phyloP scores from a whole-genome alignment of 2,329 filamentous ascomycete species.

The Nemania sp. region DNA sequence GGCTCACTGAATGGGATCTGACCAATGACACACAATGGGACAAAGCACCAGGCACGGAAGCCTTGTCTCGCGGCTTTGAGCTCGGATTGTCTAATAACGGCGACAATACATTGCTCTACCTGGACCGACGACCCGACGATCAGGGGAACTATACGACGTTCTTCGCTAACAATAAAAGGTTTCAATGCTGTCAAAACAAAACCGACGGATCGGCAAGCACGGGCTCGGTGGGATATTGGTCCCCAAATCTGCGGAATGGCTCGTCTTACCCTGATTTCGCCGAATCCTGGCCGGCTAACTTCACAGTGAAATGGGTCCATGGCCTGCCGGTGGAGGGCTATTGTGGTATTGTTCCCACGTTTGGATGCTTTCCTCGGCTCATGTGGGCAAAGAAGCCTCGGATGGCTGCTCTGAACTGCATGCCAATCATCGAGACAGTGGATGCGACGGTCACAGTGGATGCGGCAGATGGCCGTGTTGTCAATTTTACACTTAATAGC shows the following conservation, averaged over 20 bases:
- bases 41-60: constrained; percentile 2
- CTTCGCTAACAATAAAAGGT: constrained; percentile 29
- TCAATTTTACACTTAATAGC: not conserved
- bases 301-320: constrained; percentile 41
- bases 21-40: constrained; percentile 31
- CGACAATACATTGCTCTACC: constrained; percentile 11
- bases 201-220: constrained; percentile 23
- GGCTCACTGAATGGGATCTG: constrained; percentile 38
- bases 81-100: constrained; percentile 16
- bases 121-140: not conserved
- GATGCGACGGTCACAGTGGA: constrained; percentile 13
- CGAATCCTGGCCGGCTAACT: constrained; percentile 28
- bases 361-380: not conserved
- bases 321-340: constrained; percentile 33
- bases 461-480: not conserved
- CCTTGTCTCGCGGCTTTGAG: constrained; percentile 32
- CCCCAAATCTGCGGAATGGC: constrained; percentile 21
- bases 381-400: constrained; percentile 10
- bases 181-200: constrained; percentile 37
- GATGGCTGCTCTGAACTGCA: constrained; percentile 17
- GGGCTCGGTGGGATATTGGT: constrained; percentile 39
- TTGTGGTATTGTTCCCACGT: not conserved
- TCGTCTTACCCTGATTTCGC: constrained; percentile 24
- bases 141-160: constrained; percentile 30
- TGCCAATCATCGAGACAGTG: constrained; percentile 17